Conservation (phyloP, 148 eudicot genomes). For the Salicornia ramosissima region DNA sequence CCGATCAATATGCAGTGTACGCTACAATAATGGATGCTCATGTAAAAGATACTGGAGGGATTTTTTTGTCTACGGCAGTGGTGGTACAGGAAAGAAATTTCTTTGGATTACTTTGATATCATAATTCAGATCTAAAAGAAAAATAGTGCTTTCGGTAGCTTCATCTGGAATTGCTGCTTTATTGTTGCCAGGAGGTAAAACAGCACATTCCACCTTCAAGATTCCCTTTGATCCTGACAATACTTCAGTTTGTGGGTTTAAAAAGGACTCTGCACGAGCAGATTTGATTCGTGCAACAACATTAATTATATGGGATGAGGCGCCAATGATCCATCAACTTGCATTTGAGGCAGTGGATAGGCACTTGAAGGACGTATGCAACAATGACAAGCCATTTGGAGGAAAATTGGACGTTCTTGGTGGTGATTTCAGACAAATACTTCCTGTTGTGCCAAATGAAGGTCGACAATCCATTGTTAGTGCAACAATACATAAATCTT, state of each 20-base stretch:
- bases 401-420: slow-evolving; percentile 3
- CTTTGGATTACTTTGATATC: background rate
- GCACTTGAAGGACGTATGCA: background rate
- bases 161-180: slow-evolving; percentile 9
- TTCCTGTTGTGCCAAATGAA: background rate
- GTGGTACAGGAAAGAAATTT: background rate
- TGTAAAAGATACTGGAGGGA: background rate
- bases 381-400: background rate
- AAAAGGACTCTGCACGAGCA: background rate
- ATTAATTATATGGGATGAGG: slow-evolving; percentile 17
- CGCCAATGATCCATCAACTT: background rate
- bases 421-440: slow-evolving; percentile 4
- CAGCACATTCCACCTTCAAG: too few species aligned
- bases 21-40: background rate
- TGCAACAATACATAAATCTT: background rate
- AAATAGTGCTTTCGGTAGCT: background rate
- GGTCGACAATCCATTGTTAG: background rate
- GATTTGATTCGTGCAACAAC: background rate
- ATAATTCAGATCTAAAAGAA: background rate
- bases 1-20: background rate
- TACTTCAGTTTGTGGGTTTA: background rate
- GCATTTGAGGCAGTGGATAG: background rate
- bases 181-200: too few species aligned
- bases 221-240: background rate
- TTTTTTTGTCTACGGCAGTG: slow-evolving; percentile 8